Percentiles rank a stretch among this genome's conserved stretches.
phyloP scores from a whole-genome alignment of 495 filamentous ascomycete genomes.

The Daldinia concentrica region DNA sequence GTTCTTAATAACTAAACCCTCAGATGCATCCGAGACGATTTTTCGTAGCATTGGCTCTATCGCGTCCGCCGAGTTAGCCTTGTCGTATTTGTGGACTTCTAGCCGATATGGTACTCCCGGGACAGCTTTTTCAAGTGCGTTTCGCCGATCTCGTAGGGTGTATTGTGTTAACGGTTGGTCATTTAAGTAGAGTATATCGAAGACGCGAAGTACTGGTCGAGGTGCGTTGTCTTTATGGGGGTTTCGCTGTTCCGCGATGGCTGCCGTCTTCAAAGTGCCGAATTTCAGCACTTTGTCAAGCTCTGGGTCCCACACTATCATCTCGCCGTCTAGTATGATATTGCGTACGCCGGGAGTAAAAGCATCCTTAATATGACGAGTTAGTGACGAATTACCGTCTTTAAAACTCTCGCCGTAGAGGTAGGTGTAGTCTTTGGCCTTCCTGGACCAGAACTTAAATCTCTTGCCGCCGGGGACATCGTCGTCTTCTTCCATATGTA shows the following conservation, averaged over 20 bases:
- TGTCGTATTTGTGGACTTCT: constrained; percentile 80
- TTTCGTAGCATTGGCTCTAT: constrained; percentile 81
- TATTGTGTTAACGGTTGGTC: constrained; percentile 80
- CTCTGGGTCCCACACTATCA: constrained; percentile 98
- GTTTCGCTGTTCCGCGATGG: constrained; percentile 81
- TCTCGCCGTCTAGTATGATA: constrained; percentile 94
- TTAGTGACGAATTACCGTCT: constrained; percentile 80
- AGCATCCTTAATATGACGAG: constrained; percentile 78
- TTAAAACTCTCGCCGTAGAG: constrained; percentile 84
- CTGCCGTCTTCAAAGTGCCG: constrained; percentile 92
- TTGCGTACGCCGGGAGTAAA: constrained; percentile 81
- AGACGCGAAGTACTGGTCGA: constrained; percentile 83
- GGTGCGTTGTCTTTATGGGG: constrained; percentile 71
- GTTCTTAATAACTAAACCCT: constrained; percentile 95
- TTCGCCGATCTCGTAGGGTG: constrained; percentile 81
- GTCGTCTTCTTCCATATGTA: constrained; percentile 86
- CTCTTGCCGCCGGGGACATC: constrained; percentile 70
- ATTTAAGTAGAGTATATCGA: constrained; percentile 92
- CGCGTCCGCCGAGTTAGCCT: constrained; percentile 70
- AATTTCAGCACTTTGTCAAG: constrained; percentile 86
- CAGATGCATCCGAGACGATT: constrained; percentile 86
- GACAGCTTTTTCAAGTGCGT: constrained; percentile 74
- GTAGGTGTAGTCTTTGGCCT: constrained; percentile 96
- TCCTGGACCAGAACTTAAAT: constrained; percentile 94
- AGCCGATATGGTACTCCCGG: constrained; percentile 74